A percentile compares a stretch with the other conserved stretches of the same genome.
These are phyloP conservation scores for Gamsiella multidivaricata DNA, from an alignment of 192 early-diverging fungal genomes.

Conservation along the genomic window DNA sequence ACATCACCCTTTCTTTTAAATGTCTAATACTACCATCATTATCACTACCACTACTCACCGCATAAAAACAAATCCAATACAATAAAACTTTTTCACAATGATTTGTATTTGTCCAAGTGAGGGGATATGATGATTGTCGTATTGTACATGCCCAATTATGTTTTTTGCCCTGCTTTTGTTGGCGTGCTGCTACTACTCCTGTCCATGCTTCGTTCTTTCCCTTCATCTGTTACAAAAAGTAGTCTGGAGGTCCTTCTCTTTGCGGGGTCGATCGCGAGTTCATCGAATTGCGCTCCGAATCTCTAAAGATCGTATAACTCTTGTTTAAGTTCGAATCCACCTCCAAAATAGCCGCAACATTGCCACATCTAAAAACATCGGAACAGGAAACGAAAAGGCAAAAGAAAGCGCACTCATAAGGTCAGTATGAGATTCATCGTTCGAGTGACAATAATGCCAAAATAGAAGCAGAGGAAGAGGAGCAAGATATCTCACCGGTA, in stretches of 20 bases:
- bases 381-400: too few relatives aligned
- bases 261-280: conserved; percentile 83
- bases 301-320: conserved; percentile 88
- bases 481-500: conserved; percentile 68
- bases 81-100: too few relatives aligned
- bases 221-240: conserved; percentile 81
- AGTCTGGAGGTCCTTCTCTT: conserved; percentile 92
- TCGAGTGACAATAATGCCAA: conserved; percentile 6
- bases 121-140: too few relatives aligned
- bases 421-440: neutral
- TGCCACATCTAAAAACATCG: conserved; percentile 93
- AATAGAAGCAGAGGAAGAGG: neutral
- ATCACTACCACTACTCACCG: too few relatives aligned
- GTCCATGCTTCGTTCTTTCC: neutral
- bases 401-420: neutral
- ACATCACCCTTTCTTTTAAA: too few relatives aligned
- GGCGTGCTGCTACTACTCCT: neutral
- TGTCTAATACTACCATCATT: too few relatives aligned
- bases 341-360: conserved; percentile 97
- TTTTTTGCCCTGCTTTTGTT: neutral
- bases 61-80: too few relatives aligned
- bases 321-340: conserved; percentile 89
- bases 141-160: too few relatives aligned
- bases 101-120: too few relatives aligned
- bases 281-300: conserved; percentile 51